Percentiles rank a stretch among this genome's conserved stretches.
Conservation (phyloP, 306 rosid genomes). For the Macrotyloma uniflorum region DNA sequence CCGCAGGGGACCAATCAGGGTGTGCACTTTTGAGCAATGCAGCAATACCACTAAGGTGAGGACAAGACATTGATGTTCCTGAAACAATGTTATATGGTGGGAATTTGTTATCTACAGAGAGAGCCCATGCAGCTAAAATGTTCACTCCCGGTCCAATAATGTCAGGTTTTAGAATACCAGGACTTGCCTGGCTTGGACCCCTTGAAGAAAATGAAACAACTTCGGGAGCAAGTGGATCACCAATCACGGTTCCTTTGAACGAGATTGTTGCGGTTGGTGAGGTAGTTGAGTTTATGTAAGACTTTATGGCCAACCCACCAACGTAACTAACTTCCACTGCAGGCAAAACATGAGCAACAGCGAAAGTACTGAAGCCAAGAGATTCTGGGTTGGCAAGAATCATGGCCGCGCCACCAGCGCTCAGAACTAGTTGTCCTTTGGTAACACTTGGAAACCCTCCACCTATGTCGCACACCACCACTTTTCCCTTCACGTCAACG, state of each 20-base stretch:
- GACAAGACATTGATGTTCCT: conserved; percentile 66
- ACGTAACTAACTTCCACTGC: conserved; percentile 47
- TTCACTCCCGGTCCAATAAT: conserved; percentile 59
- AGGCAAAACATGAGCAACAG: conserved; percentile 49
- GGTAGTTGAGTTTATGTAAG: conserved; percentile 45
- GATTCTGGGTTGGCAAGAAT: conserved; percentile 36
- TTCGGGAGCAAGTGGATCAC: conserved; percentile 44
- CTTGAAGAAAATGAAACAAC: conserved; percentile 60
- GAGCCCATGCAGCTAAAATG: conserved; percentile 65
- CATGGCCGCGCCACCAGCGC: conserved; percentile 57
- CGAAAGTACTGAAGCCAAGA: conserved; percentile 35
- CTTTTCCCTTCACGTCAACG: conserved; percentile 46
- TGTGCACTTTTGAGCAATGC: conserved; percentile 65
- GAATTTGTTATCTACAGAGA: conserved; percentile 44
- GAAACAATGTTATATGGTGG: conserved; percentile 48
- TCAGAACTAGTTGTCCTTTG: conserved; percentile 44
- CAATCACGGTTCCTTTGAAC: conserved; percentile 57
- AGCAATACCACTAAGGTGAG: conserved; percentile 64
- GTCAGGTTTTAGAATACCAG: conserved; percentile 63
- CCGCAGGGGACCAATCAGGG: conserved; percentile 73
- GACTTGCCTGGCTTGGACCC: conserved; percentile 58
- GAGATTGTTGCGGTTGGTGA: conserved; percentile 46
- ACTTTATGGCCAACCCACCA: conserved; percentile 45
- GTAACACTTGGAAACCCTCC: neutral
- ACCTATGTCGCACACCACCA: conserved; percentile 57